phyloP scores from a whole-genome alignment of 2,329 filamentous ascomycete genomes.

The Botrytis elliptica region DNA sequence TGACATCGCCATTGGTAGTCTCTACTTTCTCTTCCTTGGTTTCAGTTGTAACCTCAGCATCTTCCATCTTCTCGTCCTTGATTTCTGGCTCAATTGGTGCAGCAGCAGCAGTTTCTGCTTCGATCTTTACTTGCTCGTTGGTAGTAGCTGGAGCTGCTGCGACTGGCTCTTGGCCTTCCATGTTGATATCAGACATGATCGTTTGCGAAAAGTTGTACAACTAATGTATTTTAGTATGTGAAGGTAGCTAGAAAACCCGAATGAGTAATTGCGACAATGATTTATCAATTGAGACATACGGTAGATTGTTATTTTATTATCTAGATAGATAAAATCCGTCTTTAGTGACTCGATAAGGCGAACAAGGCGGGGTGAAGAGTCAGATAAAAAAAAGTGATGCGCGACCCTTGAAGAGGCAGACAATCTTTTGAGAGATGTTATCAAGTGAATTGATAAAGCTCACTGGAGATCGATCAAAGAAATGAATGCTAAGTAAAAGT shows the following conservation, averaged over 20 bases:
- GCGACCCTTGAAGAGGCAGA: not conserved
- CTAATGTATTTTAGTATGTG: not conserved
- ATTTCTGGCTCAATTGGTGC: constrained; percentile 25
- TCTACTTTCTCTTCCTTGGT: constrained; percentile 24
- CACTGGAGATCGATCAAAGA: not conserved
- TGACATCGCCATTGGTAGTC: constrained; percentile 16
- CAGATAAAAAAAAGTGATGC: constrained; percentile 16
- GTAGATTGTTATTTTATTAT: not conserved
- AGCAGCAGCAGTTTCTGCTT: constrained; percentile 24
- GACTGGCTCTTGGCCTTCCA: constrained; percentile 20
- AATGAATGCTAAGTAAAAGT: not conserved
- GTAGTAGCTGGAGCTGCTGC: constrained; percentile 29
- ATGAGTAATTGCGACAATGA: constrained; percentile 13
- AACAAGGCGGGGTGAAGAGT: constrained; percentile 34
- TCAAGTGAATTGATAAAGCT: not conserved
- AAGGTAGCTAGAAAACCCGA: not conserved
- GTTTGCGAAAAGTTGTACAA: constrained; percentile 1
- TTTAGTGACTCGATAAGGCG: constrained; percentile 22
- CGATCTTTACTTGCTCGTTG: constrained; percentile 27
- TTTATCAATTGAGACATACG: constrained; percentile 3
- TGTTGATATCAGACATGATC: constrained; percentile 22
- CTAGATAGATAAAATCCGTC: constrained; percentile 20
- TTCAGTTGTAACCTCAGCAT: constrained; percentile 17
- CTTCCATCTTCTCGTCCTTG: constrained; percentile 24
- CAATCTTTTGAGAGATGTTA: not conserved